phyloP scores from a whole-genome alignment of 768 basidiomycete genomes.

The Leucocoprinus leucothites region DNA sequence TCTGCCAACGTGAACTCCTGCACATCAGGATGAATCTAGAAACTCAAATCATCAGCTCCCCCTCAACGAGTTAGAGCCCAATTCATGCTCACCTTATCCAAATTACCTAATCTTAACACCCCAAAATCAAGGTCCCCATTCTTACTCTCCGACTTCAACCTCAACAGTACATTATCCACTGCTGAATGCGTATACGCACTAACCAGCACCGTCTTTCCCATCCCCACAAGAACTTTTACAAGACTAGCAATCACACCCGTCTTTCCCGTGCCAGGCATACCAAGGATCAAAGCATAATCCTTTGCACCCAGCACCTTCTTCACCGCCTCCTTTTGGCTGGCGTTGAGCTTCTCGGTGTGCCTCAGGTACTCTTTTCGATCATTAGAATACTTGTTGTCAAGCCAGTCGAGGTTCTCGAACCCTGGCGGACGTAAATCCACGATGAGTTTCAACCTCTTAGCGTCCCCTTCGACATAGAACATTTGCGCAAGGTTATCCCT shows the following conservation, averaged over 20 bases:
- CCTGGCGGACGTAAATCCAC: slow-evolving; percentile 75
- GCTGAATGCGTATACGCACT: slow-evolving; percentile 97
- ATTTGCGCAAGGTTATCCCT: slow-evolving; percentile 87
- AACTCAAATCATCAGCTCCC: background rate
- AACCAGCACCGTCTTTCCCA: slow-evolving; percentile 85
- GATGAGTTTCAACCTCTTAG: slow-evolving; percentile 62
- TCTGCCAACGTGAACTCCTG: slow-evolving; percentile 66
- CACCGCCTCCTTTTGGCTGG: slow-evolving; percentile 71
- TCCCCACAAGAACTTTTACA: slow-evolving; percentile 71
- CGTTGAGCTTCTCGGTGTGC: slow-evolving; percentile 52
- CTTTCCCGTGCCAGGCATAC: slow-evolving; percentile 99
- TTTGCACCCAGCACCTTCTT: slow-evolving; percentile 69
- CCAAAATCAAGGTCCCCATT: slow-evolving; percentile 46
- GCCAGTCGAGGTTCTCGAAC: slow-evolving; percentile 40
- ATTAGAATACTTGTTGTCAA: slow-evolving; percentile 10
- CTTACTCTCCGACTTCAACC: slow-evolving; percentile 48
- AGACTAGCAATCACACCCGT: slow-evolving; percentile 92
- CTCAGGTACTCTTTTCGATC: slow-evolving; percentile 16
- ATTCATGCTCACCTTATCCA: slow-evolving; percentile 77
- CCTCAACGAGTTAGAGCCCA: background rate
- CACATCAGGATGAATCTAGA: slow-evolving; percentile 80
- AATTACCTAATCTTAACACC: slow-evolving; percentile 84
- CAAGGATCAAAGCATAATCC: slow-evolving; percentile 90
- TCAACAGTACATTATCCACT: slow-evolving; percentile 93
- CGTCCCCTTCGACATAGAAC: slow-evolving; percentile 79